Conservation (phyloP, 176 grass and related monocot genomes). For the Rhynchospora tenuis region DNA sequence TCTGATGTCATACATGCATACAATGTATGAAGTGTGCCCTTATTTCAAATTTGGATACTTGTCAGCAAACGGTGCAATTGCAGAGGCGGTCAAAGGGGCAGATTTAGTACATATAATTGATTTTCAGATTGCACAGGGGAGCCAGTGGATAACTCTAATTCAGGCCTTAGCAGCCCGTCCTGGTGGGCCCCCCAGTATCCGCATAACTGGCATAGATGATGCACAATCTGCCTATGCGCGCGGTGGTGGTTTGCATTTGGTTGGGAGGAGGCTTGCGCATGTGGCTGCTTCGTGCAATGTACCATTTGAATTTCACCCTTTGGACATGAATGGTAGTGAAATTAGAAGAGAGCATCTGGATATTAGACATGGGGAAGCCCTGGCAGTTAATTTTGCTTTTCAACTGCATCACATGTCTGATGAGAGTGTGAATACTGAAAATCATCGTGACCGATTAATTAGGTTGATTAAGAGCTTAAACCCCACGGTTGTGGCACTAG, state of each 20-base stretch:
- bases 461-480: constrained; percentile 66
- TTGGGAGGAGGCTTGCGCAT: constrained; percentile 33
- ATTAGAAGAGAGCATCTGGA: constrained; percentile 48
- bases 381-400: constrained; percentile 77
- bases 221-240: constrained; percentile 48
- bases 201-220: constrained; percentile 76
- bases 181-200: constrained; percentile 40
- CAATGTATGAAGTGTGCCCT: constrained; percentile 63
- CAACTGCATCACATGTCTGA: constrained; percentile 80
- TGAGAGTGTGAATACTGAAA: constrained; percentile 62
- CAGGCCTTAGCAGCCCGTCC: constrained; percentile 45
- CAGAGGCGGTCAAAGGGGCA: constrained; percentile 63
- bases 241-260: constrained; percentile 61
- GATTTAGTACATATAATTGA: constrained; percentile 70
- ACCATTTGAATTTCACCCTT: constrained; percentile 63
- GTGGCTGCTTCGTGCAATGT: constrained; percentile 40
- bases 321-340: constrained; percentile 50
- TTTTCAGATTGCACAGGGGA: constrained; percentile 76
- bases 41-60: constrained; percentile 87
- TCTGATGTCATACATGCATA: constrained; percentile 69
- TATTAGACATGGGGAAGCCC: constrained; percentile 44
- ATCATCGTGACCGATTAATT: constrained; percentile 65
- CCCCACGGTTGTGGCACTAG: constrained; percentile 61
- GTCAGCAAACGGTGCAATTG: constrained; percentile 78
- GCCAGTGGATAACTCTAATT: constrained; percentile 63